Conservation (phyloP, 75 land plant genomes). For the Selaginella moellendorffii region DNA sequence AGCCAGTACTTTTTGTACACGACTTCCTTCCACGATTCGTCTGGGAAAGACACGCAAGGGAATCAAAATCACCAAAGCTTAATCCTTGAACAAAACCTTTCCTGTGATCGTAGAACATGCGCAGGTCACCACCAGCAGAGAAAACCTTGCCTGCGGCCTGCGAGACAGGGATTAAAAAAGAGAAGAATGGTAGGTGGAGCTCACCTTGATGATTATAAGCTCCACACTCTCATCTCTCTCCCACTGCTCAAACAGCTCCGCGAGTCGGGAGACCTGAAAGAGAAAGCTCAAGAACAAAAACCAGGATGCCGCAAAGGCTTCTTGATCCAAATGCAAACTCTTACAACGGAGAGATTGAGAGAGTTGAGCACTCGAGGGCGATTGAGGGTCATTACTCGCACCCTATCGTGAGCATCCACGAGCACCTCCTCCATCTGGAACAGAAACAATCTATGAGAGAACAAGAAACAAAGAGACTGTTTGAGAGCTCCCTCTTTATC, state of each 20-base stretch:
- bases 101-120: conserved; percentile 63
- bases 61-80: no score
- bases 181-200: neutral
- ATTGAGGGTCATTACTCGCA: neutral
- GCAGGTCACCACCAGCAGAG: conserved; percentile 94
- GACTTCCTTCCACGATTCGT: conserved; percentile 59
- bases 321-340: no score
- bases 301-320: no score
- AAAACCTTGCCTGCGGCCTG: conserved; percentile 83
- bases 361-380: neutral
- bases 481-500: no score
- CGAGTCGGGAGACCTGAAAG: conserved; percentile 54
- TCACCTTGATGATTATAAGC: conserved; percentile 71
- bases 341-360: neutral
- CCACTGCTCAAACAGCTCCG: conserved; percentile 57
- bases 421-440: neutral
- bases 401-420: neutral
- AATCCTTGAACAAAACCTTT: no score
- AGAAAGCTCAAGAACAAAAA: no score
- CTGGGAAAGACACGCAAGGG: conserved; percentile 29
- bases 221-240: conserved; percentile 57
- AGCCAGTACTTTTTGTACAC: conserved; percentile 92
- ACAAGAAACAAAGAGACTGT: no score
- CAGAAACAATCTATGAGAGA: no score
- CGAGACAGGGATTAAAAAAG: neutral